Evolutionary conservation across 2,329 filamentous ascomycete species (phyloP).

Genomic region (Colletotrichum sp.): DNA sequence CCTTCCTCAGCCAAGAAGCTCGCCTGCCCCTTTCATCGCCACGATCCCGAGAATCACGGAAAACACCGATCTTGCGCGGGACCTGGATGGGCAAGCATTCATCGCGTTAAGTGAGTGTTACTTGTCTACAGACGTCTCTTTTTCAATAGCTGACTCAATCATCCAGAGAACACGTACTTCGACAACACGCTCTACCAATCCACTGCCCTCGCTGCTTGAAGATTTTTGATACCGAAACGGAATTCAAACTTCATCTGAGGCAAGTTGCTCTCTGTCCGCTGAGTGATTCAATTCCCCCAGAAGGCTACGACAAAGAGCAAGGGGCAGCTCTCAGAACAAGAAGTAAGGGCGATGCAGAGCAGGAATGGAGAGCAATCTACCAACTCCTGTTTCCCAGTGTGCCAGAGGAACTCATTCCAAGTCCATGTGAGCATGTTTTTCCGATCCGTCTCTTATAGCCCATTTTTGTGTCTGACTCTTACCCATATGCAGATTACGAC

Average conservation of each 20-base stretch:
- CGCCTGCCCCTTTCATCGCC: no score
- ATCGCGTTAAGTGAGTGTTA: neutral
- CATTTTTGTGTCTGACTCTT: no score
- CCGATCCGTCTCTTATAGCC: no score
- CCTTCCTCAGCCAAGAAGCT: accelerated
- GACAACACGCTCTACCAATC: accelerated
- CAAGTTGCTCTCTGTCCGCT: no score
- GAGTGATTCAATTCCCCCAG: neutral
- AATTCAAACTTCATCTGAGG: neutral
- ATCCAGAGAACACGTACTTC: neutral
- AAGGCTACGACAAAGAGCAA: neutral
- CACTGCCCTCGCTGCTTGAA: neutral
- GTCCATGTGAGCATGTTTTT: neutral
- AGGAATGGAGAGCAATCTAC: accelerated
- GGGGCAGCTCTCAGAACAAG: neutral
- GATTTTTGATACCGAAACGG: accelerated
- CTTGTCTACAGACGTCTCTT: no score
- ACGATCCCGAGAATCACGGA: no score
- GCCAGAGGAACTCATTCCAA: accelerated
- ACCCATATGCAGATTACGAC: neutral
- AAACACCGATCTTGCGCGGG: no score
- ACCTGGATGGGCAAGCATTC: neutral
- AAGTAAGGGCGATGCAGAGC: accelerated
- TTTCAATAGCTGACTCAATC: no score
- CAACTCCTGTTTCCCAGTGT: accelerated